Conservation (phyloP, 371 early-diverging fungal genomes). For the Syncephalis plumigaleata region DNA sequence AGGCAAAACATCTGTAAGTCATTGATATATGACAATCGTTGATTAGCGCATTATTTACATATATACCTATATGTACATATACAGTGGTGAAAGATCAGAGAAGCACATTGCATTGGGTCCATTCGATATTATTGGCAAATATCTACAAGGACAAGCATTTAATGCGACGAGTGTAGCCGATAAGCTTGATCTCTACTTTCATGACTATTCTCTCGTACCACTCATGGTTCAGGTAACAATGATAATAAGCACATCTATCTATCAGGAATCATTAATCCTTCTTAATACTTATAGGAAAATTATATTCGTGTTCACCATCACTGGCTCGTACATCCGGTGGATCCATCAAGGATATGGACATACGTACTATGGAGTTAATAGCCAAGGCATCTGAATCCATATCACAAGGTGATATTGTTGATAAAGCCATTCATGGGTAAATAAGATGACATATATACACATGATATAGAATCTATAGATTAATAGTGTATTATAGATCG, state of each 20-base stretch:
- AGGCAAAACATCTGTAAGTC: slow-evolving; percentile 39
- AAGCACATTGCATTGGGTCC: slow-evolving; percentile 65
- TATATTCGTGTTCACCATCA: slow-evolving; percentile 21
- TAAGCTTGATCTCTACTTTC: slow-evolving; percentile 85
- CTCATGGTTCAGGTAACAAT: slow-evolving; percentile 82
- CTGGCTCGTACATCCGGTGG: slow-evolving; percentile 4
- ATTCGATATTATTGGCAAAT: slow-evolving; percentile 70
- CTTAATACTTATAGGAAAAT: slow-evolving; percentile 20
- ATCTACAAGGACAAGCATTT: slow-evolving; percentile 37
- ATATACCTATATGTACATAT: background rate
- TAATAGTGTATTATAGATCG: no score
- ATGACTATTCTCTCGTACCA: slow-evolving; percentile 78
- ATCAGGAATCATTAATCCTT: background rate
- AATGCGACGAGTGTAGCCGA: slow-evolving; percentile 37
- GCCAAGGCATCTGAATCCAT: slow-evolving; percentile 86
- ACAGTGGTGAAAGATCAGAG: slow-evolving; percentile 21
- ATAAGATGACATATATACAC: background rate
- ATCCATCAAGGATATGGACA: background rate
- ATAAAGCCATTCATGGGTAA: slow-evolving; percentile 61
- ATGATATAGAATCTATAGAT: slow-evolving; percentile 11
- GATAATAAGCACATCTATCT: slow-evolving; percentile 1
- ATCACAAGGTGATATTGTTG: slow-evolving; percentile 74
- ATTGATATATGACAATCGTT: slow-evolving; percentile 11
- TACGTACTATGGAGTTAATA: slow-evolving; percentile 27
- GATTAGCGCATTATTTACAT: background rate